These are phyloP conservation scores for Alopecurus myosuroides DNA, from an alignment of 176 grass and related monocot genomes.

Conservation along the genomic window DNA sequence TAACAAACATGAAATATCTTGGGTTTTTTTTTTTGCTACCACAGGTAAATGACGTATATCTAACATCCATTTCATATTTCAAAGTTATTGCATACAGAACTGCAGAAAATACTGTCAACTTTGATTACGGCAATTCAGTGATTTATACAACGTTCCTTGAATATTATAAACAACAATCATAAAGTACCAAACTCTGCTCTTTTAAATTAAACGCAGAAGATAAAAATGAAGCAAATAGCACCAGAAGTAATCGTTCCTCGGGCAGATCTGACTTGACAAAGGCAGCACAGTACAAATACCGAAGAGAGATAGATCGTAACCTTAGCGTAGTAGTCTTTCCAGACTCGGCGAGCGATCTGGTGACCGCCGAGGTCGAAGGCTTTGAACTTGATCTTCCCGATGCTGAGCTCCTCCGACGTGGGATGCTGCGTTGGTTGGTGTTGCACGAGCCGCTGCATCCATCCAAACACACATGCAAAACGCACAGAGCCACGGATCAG, in stretches of 20 bases:
- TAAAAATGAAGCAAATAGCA: not conserved
- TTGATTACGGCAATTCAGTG: not conserved
- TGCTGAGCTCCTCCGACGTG: slow-evolving; percentile 82
- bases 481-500: not conserved
- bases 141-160: not conserved
- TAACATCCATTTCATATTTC: not conserved
- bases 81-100: not conserved
- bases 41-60: not conserved
- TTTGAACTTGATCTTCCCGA: slow-evolving; percentile 83
- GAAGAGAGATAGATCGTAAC: not conserved
- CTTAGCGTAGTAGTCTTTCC: slow-evolving; percentile 82
- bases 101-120: not conserved
- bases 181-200: not conserved
- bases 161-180: not conserved
- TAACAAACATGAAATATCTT: not conserved
- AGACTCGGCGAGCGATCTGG: slow-evolving; percentile 75
- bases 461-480: not conserved
- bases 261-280: slow-evolving; percentile 14
- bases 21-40: not conserved
- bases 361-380: slow-evolving; percentile 73
- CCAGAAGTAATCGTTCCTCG: not conserved
- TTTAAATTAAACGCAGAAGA: not conserved
- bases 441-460: slow-evolving; percentile 61
- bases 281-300: not conserved
- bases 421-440: slow-evolving; percentile 80